phyloP scores from a whole-genome alignment of 2,329 filamentous ascomycete species.

The Aspergillus sp. region DNA sequence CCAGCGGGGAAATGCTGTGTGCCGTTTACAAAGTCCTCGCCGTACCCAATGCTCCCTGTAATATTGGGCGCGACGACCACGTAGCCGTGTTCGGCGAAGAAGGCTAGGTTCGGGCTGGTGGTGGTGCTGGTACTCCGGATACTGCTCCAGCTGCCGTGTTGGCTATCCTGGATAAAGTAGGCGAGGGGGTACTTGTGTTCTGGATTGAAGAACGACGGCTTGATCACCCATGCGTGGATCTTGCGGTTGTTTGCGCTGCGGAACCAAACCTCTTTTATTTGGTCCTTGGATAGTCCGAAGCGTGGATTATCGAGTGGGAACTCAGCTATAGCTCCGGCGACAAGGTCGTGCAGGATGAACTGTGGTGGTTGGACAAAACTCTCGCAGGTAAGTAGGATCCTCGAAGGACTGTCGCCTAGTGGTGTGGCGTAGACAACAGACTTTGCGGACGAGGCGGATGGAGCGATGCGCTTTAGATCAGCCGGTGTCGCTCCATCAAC shows the following conservation, averaged over 20 bases:
- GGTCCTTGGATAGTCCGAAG: background rate
- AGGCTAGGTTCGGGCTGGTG: background rate
- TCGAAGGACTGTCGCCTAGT: background rate
- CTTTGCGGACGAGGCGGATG: background rate
- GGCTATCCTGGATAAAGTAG: constrained; percentile 1
- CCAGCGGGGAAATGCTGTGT: background rate
- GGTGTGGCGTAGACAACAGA: background rate
- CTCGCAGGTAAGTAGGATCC: background rate
- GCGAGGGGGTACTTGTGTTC: constrained; percentile 2
- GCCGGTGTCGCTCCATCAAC: background rate
- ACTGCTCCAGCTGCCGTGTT: background rate
- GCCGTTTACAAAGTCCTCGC: background rate
- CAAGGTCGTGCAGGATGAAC: background rate
- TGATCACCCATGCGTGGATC: constrained; percentile 9
- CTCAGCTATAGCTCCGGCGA: background rate
- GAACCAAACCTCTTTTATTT: background rate
- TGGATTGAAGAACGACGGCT: constrained; percentile 1
- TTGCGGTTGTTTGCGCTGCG: background rate
- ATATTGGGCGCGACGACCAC: constrained; percentile 7
- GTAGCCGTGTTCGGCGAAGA: constrained; percentile 4
- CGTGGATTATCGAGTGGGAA: background rate
- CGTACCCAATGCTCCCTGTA: constrained; percentile 1
- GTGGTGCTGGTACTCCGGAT: background rate
- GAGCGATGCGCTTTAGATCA: background rate
- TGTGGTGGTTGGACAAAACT: background rate